phyloP scores from a whole-genome alignment of 202 grass and related monocot genomes.

The Carex sylvatica region DNA sequence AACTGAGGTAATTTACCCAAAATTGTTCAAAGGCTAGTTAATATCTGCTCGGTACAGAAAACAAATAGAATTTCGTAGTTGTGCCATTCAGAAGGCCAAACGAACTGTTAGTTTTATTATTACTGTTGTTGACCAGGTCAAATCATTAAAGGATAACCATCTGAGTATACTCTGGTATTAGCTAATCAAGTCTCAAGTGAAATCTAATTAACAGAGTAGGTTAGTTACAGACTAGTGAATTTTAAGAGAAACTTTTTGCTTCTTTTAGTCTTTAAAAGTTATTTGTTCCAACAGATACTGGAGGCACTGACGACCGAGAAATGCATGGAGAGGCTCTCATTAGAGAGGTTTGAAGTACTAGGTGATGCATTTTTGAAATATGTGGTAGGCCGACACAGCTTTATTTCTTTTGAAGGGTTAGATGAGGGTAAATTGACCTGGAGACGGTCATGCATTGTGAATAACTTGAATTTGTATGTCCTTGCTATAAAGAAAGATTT shows the following conservation, averaged over 20 bases:
- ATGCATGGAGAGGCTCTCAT: constrained; percentile 85
- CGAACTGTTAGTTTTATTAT: not conserved
- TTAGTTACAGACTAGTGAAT: no score
- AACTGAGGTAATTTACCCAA: not conserved
- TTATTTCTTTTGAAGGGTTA: constrained; percentile 68
- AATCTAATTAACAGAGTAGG: not conserved
- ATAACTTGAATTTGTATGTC: constrained; percentile 79
- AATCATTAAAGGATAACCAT: not conserved
- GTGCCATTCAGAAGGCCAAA: not conserved
- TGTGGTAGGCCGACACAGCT: constrained; percentile 67
- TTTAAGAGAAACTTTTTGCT: not conserved
- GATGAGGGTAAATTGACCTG: constrained; percentile 88
- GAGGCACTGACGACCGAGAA: constrained; percentile 93
- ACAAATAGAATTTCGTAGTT: not conserved
- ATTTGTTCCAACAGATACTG: constrained; percentile 62
- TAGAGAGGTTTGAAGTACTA: constrained; percentile 93
- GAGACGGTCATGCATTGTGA: constrained; percentile 72
- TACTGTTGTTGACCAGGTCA: not conserved
- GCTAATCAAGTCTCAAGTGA: not conserved
- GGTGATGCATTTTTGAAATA: constrained; percentile 98
- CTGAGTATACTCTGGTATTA: not conserved
- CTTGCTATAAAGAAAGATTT: constrained; percentile 74
- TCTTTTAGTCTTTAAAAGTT: constrained; percentile 14
- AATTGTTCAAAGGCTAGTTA: not conserved
- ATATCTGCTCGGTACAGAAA: not conserved